These are phyloP conservation scores for Lentinula novae-zelandiae DNA, from an alignment of 1,284 basidiomycete genomes.

Conservation along the genomic window DNA sequence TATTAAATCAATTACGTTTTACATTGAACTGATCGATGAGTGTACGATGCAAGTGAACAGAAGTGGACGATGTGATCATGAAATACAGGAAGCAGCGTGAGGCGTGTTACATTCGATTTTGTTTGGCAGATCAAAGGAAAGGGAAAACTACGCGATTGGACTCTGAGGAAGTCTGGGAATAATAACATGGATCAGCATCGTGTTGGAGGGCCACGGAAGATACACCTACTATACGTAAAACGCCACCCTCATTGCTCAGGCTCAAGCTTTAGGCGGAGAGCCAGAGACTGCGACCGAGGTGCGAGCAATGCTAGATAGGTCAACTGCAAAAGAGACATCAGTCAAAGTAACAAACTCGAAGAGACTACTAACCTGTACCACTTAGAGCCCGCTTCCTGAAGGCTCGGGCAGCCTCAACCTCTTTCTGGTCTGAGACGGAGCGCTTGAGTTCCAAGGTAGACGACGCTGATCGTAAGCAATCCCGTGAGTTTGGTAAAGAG, in stretches of 20 bases:
- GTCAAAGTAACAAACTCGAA: not conserved
- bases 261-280: constrained; percentile 46
- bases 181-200: not conserved
- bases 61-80: not conserved
- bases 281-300: constrained; percentile 72
- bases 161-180: not conserved
- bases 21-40: not conserved
- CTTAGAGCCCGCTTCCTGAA: constrained; percentile 62
- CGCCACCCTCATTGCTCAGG: constrained; percentile 18
- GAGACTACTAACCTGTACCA: constrained; percentile 39
- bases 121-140: not conserved
- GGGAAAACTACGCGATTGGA: not conserved
- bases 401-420: constrained; percentile 58
- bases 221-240: constrained; percentile 26
- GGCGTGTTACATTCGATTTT: not conserved
- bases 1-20: not conserved
- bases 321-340: constrained; percentile 36
- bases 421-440: constrained; percentile 47
- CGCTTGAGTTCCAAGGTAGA: constrained; percentile 25
- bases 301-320: constrained; percentile 77
- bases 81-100: not conserved
- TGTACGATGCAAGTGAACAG: not conserved
- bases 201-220: not conserved
- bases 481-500: not conserved
- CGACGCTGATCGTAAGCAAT: constrained; percentile 17